Evolutionary conservation across 148 eudicot genomes (phyloP).

Genomic region (Camellia japonica): DNA sequence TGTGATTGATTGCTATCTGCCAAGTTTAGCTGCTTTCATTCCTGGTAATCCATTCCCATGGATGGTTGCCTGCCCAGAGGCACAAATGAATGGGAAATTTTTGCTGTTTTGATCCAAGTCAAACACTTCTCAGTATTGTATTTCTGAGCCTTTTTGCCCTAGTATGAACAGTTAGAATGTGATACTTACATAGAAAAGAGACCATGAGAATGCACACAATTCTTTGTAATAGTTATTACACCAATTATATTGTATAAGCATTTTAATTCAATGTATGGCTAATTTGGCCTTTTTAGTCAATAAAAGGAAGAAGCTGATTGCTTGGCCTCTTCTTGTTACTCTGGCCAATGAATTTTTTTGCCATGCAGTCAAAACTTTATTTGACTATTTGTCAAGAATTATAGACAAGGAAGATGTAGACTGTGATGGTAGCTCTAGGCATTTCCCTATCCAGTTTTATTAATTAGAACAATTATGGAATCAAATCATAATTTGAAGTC

Average conservation of each 20-base stretch:
- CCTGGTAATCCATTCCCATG: neutral
- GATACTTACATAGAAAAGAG: neutral
- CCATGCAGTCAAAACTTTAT: neutral
- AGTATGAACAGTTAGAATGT: neutral
- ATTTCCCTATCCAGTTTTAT: neutral
- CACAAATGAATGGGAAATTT: neutral
- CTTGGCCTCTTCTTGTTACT: conserved; percentile 5
- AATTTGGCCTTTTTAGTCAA: neutral
- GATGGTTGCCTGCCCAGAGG: neutral
- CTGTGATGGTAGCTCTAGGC: neutral
- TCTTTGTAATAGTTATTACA: neutral
- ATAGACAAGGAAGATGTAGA: conserved; percentile 2
- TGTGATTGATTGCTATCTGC: neutral
- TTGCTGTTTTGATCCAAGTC: neutral
- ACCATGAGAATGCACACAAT: neutral
- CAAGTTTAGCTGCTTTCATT: neutral
- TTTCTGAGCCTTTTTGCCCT: neutral
- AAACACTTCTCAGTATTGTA: neutral
- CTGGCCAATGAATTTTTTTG: neutral
- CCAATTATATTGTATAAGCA: neutral
- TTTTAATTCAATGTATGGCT: neutral
- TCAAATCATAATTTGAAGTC: neutral
- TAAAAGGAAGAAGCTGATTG: conserved; percentile 3
- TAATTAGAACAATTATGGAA: neutral
- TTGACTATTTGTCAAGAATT: neutral